Base-by-base conservation (phyloP, 768 basidiomycete species). In the Russula compacta region DNA sequence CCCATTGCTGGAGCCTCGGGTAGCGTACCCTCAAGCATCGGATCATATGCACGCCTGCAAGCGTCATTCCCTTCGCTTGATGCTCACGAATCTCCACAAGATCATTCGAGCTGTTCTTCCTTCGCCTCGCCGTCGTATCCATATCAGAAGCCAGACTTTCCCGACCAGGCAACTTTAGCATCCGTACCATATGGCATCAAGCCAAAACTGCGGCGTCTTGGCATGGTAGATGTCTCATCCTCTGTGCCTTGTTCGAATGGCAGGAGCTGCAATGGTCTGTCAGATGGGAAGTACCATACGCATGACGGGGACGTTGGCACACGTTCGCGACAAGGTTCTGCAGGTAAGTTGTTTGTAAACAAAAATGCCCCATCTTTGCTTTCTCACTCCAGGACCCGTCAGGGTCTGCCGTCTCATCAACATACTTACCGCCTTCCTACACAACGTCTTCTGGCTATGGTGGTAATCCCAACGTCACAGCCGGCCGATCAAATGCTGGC, bases 401-500 rank as follows among this genome's bases (percentile, higher is more conserved):
- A 66, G 65, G 65, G n/a, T 64, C 65, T 4, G 56, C 58, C 33
- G 39, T 51, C 21, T 61, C 66, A 1, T 59, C 61, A 21, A 57
- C 38, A 9, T 48, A 59, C 36, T 47, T 67, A 19, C 53, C 66
- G 3, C 62, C 66, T 19, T 59, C 62, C 33, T 64, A 63, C 2
- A 12, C 59, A 17, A 59, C 69, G 60, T 71, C 72, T 17, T 64
- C 69, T 1, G 59, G 66, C 47, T 72, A 71, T 59, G 64, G 56
- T 57, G 38, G 67, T 4, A 61, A 68, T 52, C 54, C 59, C 21
- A 66, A 68, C 40, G 61, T 69, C 56, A 67, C 76, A 66, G 71
- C 74, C 69, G 82, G 85, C 67, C 82, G 79, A 67, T 78, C 79
- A 50, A 74, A 76, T 63, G 67, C 77, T 38, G 80, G 81, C 58